Conservation (phyloP, 306 rosid genomes). For the Quercus berberidifolia region DNA sequence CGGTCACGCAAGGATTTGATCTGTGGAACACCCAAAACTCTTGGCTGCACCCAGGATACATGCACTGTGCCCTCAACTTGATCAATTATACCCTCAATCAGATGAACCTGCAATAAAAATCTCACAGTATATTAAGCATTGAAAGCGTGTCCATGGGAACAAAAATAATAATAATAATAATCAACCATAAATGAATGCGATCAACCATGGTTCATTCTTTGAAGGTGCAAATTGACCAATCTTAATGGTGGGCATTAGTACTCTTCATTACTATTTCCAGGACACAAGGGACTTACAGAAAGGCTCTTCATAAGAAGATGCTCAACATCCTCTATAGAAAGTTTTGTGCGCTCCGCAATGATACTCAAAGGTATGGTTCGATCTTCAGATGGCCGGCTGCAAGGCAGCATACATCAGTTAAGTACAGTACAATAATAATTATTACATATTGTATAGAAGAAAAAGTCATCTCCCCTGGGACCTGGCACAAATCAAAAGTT, state of each 20-base stretch:
- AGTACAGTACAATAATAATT: background rate
- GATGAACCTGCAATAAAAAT: constrained; percentile 68
- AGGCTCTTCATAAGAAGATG: constrained; percentile 98
- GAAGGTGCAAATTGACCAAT: background rate
- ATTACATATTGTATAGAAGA: background rate
- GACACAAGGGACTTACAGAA: constrained; percentile 58
- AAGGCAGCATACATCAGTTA: constrained; percentile 24
- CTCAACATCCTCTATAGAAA: constrained; percentile 93
- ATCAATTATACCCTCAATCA: constrained; percentile 95
- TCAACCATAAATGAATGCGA: background rate
- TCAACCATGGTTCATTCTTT: background rate
- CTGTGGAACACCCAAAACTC: constrained; percentile 90
- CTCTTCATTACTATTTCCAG: background rate
- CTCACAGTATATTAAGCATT: background rate
- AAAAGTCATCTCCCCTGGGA: background rate
- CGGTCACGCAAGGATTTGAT: constrained; percentile 82
- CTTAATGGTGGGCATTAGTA: background rate
- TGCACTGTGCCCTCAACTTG: constrained; percentile 95
- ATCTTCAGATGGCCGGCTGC: constrained; percentile 96
- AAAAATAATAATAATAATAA: background rate
- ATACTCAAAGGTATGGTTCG: constrained; percentile 89
- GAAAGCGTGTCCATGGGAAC: background rate
- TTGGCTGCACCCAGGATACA: constrained; percentile 98
- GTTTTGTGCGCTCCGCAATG: constrained; percentile 92
- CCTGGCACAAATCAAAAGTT: background rate